Conservation (phyloP, 1,139 yeast genomes). For the Williopsis jadinii region DNA sequence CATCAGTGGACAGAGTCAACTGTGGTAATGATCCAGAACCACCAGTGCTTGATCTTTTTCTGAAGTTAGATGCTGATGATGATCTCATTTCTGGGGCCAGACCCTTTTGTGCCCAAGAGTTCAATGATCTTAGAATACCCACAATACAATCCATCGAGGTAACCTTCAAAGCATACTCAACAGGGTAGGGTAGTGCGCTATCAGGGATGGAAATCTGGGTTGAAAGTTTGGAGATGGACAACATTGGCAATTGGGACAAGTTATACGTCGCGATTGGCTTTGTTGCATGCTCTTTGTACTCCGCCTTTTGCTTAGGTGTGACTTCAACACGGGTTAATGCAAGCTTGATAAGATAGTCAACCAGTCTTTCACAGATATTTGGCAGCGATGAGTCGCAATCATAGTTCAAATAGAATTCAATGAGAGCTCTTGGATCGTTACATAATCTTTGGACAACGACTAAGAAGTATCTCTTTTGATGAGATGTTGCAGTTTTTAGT, state of each 20-base stretch:
- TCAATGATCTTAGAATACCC: conserved; percentile 71
- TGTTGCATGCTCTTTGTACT: conserved; percentile 55
- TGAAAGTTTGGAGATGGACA: conserved; percentile 60
- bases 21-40: conserved; percentile 29
- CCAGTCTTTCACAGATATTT: conserved; percentile 75
- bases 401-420: conserved; percentile 89
- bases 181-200: conserved; percentile 47
- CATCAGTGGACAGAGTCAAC: conserved; percentile 26
- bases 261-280: conserved; percentile 70
- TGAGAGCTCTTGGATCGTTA: conserved; percentile 82
- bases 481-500: conserved; percentile 83
- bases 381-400: conserved; percentile 87
- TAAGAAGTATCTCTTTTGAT: conserved; percentile 83
- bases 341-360: conserved; percentile 69
- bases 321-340: conserved; percentile 70
- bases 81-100: conserved; percentile 24
- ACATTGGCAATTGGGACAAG: conserved; percentile 62
- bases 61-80: conserved; percentile 19
- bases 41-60: conserved; percentile 36
- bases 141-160: conserved; percentile 75
- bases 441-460: conserved; percentile 74
- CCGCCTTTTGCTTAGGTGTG: conserved; percentile 58
- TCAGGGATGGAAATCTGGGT: conserved; percentile 62
- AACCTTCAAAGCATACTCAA: conserved; percentile 81
- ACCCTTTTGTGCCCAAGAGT: conserved; percentile 86